These are phyloP conservation scores for Kazachstania martiniae DNA, from an alignment of 805 yeast species.

Conservation along the genomic window DNA sequence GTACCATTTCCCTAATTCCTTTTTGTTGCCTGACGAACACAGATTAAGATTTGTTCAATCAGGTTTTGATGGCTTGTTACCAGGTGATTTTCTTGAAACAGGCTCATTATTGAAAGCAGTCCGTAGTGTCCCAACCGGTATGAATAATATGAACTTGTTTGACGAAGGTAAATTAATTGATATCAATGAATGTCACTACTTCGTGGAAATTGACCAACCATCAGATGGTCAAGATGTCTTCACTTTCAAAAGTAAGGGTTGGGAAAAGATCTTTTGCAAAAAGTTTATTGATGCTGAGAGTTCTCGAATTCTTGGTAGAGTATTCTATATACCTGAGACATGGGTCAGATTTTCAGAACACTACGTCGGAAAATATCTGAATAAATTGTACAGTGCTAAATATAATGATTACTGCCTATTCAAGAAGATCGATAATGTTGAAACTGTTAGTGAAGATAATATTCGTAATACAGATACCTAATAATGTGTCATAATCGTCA, in stretches of 20 bases:
- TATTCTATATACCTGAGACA: constrained; percentile 41
- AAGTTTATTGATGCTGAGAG: constrained; percentile 42
- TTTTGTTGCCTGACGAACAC: constrained; percentile 56
- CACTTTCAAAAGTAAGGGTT: constrained; percentile 21
- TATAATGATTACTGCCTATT: constrained; percentile 43
- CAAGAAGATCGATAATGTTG: no score
- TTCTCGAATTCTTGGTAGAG: constrained; percentile 45
- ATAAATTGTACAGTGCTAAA: constrained; percentile 26
- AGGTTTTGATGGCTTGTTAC: constrained; percentile 79
- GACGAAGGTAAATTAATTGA: constrained; percentile 46
- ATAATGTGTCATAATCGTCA: no score
- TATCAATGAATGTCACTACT: constrained; percentile 51
- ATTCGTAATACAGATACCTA: no score
- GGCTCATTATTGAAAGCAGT: constrained; percentile 28
- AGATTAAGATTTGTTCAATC: constrained; percentile 60
- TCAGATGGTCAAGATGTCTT: constrained; percentile 35
- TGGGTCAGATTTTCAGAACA: constrained; percentile 18
- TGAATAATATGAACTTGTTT: constrained; percentile 67
- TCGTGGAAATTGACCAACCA: constrained; percentile 53
- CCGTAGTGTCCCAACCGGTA: constrained; percentile 43
- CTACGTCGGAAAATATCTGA: constrained; percentile 9
- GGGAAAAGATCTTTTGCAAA: constrained; percentile 41
- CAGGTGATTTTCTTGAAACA: constrained; percentile 68
- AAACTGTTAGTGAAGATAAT: no score
- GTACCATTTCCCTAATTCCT: constrained; percentile 86